Conservation (phyloP, 768 basidiomycete species). For the Pleurotus citrinopileatus region DNA sequence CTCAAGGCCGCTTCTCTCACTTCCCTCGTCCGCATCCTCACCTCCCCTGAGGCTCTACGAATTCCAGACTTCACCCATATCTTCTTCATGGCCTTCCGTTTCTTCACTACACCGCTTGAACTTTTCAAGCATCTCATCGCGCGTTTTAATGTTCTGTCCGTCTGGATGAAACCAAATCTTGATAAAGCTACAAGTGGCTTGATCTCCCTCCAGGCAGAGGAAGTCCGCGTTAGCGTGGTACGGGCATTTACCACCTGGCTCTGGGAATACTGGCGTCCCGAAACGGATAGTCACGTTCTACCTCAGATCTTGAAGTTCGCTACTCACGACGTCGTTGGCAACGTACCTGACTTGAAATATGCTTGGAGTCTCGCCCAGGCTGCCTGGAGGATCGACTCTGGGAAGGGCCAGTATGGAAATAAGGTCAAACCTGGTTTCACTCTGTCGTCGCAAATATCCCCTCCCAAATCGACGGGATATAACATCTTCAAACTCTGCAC, state of each 20-base stretch:
- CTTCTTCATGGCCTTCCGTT: slow-evolving; percentile 73
- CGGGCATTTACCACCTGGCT: slow-evolving; percentile 69
- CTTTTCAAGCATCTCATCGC: slow-evolving; percentile 36
- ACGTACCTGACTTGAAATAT: neutral
- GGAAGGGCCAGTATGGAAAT: slow-evolving; percentile 8
- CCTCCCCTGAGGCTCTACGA: slow-evolving; percentile 33
- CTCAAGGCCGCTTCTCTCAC: slow-evolving; percentile 32
- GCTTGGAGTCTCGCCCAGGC: slow-evolving; percentile 7
- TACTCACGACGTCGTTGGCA: neutral
- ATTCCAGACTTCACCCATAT: slow-evolving; percentile 45
- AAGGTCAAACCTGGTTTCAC: neutral
- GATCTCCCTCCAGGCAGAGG: slow-evolving; percentile 38
- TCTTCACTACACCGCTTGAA: slow-evolving; percentile 52
- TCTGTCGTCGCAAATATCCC: neutral
- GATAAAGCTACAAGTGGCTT: slow-evolving; percentile 30
- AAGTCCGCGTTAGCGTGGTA: slow-evolving; percentile 56
- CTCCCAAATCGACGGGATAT: slow-evolving; percentile 20
- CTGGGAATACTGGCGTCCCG: slow-evolving; percentile 63
- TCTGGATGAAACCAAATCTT: slow-evolving; percentile 24
- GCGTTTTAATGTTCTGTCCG: slow-evolving; percentile 44
- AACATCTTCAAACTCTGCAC: slow-evolving; percentile 15
- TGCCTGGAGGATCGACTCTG: slow-evolving; percentile 10
- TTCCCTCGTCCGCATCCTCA: slow-evolving; percentile 44
- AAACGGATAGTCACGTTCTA: slow-evolving; percentile 43
- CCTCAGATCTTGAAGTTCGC: slow-evolving; percentile 9